Evolutionary conservation across 306 rosid genomes (phyloP).

Genomic region (Acacia melanoxylon): DNA sequence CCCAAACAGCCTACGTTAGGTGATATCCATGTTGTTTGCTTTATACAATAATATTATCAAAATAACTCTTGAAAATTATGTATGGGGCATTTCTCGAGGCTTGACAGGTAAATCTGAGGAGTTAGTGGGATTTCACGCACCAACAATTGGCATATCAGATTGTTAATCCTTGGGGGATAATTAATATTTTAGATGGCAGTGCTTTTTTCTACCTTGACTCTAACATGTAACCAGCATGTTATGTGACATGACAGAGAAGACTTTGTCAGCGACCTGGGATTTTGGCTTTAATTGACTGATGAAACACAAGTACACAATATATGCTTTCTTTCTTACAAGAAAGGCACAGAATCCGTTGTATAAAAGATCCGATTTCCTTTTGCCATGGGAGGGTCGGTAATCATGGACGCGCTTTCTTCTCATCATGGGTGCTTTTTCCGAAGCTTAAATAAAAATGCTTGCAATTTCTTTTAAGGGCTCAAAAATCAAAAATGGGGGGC

Average conservation of each 20-base stretch:
- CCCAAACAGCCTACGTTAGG: background rate
- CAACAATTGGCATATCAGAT: background rate
- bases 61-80: background rate
- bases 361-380: slow-evolving; percentile 22
- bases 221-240: background rate
- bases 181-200: background rate
- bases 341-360: slow-evolving; percentile 34
- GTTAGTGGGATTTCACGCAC: background rate
- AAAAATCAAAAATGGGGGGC: background rate
- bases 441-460: background rate
- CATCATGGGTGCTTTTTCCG: slow-evolving; percentile 24
- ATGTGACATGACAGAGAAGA: slow-evolving; percentile 36
- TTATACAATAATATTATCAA: background rate
- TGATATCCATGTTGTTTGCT: background rate
- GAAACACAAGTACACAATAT: background rate
- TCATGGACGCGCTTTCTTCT: slow-evolving; percentile 59
- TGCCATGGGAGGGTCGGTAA: background rate
- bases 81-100: background rate
- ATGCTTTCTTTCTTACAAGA: slow-evolving; percentile 27
- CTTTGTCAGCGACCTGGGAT: slow-evolving; percentile 24
- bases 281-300: slow-evolving; percentile 33
- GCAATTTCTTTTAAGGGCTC: background rate
- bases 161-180: background rate
- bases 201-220: background rate
- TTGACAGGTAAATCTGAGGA: background rate